Evolutionary conservation across 441 rosid genomes (phyloP).

Genomic region (Gossypium davidsonii): DNA sequence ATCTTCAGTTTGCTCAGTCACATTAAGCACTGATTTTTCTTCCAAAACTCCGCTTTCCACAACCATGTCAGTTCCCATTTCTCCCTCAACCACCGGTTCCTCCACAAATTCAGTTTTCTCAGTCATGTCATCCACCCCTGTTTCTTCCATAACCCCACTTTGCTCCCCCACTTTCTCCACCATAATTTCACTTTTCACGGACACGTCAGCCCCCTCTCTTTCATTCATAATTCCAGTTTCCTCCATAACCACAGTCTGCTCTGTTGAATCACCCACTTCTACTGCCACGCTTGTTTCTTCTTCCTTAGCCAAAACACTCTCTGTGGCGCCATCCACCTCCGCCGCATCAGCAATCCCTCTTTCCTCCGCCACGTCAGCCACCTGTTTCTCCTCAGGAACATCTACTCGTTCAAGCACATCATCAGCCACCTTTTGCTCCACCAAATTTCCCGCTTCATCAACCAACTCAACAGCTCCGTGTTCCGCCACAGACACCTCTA

Average conservation of each 20-base stretch:
- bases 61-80: constrained; percentile 6
- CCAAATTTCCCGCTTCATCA: not conserved
- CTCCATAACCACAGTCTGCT: not conserved
- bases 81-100: not conserved
- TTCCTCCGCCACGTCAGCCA: not conserved
- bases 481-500: not conserved
- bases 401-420: not conserved
- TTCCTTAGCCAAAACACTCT: not conserved
- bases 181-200: constrained; percentile 15
- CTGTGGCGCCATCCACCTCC: not conserved
- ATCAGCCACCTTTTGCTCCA: not conserved
- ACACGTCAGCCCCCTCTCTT: constrained; percentile 16
- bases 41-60: constrained; percentile 11
- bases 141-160: constrained; percentile 7
- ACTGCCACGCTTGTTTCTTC: not conserved
- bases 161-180: not conserved
- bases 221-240: constrained; percentile 21
- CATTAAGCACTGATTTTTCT: not conserved
- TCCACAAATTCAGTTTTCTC: not conserved
- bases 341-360: not conserved
- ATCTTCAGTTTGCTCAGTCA: constrained; percentile 14
- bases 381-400: not conserved
- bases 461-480: not conserved
- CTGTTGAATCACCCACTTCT: not conserved
- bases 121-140: not conserved